phyloP scores from a whole-genome alignment of 2,329 filamentous ascomycete genomes.

The Cephalotrichum gorgonifer region DNA sequence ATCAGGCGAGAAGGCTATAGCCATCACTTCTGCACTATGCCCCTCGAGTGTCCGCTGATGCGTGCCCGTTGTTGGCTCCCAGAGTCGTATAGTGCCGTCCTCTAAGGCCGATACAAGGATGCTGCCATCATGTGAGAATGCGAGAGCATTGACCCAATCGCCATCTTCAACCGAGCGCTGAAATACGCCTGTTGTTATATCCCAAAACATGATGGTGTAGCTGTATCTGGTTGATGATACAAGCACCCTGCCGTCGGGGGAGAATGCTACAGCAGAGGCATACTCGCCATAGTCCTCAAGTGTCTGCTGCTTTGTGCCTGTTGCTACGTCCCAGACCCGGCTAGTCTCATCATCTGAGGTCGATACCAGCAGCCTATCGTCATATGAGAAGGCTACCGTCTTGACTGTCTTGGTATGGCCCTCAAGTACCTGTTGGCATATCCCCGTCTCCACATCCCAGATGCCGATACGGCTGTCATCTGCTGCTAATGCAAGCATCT shows the following conservation, averaged over 20 bases:
- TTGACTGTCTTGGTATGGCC: not conserved
- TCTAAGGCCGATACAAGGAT: conserved; percentile 11
- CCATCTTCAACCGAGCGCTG: no score
- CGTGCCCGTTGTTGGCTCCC: no score
- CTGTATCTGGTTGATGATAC: not conserved
- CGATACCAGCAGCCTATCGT: not conserved
- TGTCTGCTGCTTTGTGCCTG: no score
- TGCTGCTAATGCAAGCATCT: no score
- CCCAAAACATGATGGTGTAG: no score
- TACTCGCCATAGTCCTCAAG: no score
- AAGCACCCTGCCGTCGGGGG: not conserved
- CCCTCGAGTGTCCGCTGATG: conserved; percentile 10
- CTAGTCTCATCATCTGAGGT: not conserved
- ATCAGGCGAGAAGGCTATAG: conserved; percentile 11
- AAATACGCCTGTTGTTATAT: not conserved
- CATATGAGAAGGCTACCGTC: not conserved
- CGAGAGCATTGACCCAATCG: conserved; percentile 3
- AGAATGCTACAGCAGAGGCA: conserved; percentile 7
- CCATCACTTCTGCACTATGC: conserved; percentile 7
- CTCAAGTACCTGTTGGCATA: not conserved
- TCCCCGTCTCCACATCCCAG: not conserved
- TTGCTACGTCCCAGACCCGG: no score
- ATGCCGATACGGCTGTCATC: no score
- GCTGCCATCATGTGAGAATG: conserved; percentile 11
- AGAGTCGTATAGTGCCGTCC: conserved; percentile 9